Percentiles rank a stretch among this genome's conserved stretches.
phyloP scores from a whole-genome alignment of 2,329 filamentous ascomycete genomes.

The Emmonsiellopsis sp. region DNA sequence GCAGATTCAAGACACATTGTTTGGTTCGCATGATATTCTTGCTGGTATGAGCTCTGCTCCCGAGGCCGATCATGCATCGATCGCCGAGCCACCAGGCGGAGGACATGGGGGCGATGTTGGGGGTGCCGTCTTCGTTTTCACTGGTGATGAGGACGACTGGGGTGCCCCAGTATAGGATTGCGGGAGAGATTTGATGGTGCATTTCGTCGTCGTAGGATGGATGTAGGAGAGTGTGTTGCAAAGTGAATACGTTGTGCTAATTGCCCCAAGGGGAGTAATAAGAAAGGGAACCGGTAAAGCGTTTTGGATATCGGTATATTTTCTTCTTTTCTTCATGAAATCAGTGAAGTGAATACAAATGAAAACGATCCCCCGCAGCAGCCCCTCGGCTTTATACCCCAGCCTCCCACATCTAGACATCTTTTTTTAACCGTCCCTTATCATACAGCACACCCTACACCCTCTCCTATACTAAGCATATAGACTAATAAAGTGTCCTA shows the following conservation, averaged over 20 bases:
- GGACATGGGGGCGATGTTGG: conserved; percentile 1
- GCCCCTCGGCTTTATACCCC: too few species aligned
- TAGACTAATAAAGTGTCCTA: too few species aligned
- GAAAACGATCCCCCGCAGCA: too few species aligned
- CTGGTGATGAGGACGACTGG: conserved; percentile 1
- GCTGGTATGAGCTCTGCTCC: not conserved
- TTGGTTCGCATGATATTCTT: conserved; percentile 45
- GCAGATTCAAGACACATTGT: conserved; percentile 36
- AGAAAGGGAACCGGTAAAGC: not conserved
- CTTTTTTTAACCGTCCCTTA: not conserved
- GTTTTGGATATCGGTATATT: too few species aligned
- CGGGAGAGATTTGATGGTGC: conserved; percentile 1
- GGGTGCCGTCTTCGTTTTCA: not conserved
- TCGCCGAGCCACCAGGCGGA: not conserved
- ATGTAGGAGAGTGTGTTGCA: not conserved
- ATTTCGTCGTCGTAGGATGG: not conserved
- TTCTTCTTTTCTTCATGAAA: too few species aligned
- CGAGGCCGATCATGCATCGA: conserved; percentile 1
- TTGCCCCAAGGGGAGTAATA: not conserved
- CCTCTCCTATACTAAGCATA: not conserved
- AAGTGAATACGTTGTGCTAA: not conserved
- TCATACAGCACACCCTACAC: too few species aligned
- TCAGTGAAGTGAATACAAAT: too few species aligned
- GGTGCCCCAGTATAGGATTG: conserved; percentile 1
- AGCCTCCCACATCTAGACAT: too few species aligned